These are phyloP conservation scores for Penicillium turbatum DNA, from an alignment of 495 filamentous ascomycete species.

Conservation along the genomic window DNA sequence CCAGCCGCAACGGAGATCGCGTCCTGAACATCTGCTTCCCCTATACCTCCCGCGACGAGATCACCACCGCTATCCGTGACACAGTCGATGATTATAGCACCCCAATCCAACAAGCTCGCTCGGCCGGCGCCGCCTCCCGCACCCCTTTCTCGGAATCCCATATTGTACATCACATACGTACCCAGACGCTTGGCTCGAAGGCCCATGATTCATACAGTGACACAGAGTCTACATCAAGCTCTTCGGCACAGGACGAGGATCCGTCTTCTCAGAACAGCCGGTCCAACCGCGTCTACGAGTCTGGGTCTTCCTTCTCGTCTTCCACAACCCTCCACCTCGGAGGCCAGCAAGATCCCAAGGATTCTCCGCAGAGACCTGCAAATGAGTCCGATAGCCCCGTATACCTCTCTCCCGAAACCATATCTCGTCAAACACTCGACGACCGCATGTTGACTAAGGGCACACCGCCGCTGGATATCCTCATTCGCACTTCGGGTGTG, in stretches of 20 bases:
- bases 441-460: conserved; percentile 79
- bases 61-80: conserved; percentile 81
- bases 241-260: conserved; percentile 34
- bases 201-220: conserved; percentile 36
- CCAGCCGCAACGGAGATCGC: conserved; percentile 72
- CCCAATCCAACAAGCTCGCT: conserved; percentile 46
- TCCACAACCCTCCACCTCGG: conserved; percentile 49
- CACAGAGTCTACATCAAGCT: conserved; percentile 34
- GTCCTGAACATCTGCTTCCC: conserved; percentile 96
- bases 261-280: conserved; percentile 25
- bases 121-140: conserved; percentile 36
- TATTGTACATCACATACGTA: conserved; percentile 77
- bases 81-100: conserved; percentile 80
- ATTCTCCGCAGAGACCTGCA: conserved; percentile 15
- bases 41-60: conserved; percentile 94
- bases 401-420: conserved; percentile 70
- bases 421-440: conserved; percentile 72
- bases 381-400: conserved; percentile 22
- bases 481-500: conserved; percentile 88
- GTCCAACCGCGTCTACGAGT: conserved; percentile 46
- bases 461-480: conserved; percentile 80
- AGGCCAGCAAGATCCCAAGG: conserved; percentile 29
- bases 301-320: conserved; percentile 52
- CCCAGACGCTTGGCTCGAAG: conserved; percentile 46
- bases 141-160: conserved; percentile 80